Evolutionary conservation across 805 yeast genomes (phyloP), one percentile per base, ranked within the genome.

Genomic region (Maudiozyma serrabonitensis): DNA sequence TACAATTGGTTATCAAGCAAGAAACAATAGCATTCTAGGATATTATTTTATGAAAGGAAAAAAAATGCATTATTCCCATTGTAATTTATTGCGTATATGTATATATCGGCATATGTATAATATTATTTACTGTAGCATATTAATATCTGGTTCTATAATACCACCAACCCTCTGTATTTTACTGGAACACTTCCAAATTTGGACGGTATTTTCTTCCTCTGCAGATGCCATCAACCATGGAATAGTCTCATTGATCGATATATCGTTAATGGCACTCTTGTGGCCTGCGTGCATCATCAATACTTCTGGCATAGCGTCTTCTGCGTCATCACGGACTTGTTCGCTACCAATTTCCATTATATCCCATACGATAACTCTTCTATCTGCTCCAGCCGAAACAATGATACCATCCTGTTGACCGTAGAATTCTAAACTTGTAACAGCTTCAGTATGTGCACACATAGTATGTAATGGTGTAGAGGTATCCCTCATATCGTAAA

Each of bases 231-330:
- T 59, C 38, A 86, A 75, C 90, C 91, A 86, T n/a, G 86, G 86
- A 50, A 80, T 74, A 39, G 62, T 61, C 6, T 82, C 80, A 60
- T 81, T 83, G 74, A 87, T 81, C 34, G 81, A 75, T 55, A 86
- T 72, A 62, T 86, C 95, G 41, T 82, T 80, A 16, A 86, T 82
- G 6, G 83, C 74, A 16, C 87, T 83, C 18, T 89, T 82, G 61
- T 88, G 95, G 19, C 96, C 96, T 38, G 95, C 95, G 62, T 88
- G 96, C 82, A 88, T 84, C 89, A 87, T 84, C 57, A 87, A 71
- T 35, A 88, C 68, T 64, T 88, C 96, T 4, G 95, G 91, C 26
- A 84, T 84, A 39, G 95, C 96, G 59, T 88, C 96, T 55, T 85
- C 95, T 31, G 88, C 85, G 61, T 88, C 96, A 56, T 87, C 96